Conservation (phyloP, 495 filamentous ascomycete species). For the Friedmanniomyces simplex region DNA sequence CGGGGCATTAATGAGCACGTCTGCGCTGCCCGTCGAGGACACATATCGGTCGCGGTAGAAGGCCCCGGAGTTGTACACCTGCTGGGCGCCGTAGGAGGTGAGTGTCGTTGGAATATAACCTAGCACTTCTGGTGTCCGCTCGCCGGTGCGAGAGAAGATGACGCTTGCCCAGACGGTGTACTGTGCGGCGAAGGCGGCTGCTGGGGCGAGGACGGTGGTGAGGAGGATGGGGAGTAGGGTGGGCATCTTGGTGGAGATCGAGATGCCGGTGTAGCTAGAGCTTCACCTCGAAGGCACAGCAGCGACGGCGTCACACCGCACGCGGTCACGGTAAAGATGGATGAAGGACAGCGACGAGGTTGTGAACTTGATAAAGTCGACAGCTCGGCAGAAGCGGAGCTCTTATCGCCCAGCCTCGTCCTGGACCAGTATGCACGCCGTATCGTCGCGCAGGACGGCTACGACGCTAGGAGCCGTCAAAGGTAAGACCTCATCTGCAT, state of each 20-base stretch:
- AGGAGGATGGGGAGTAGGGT: slow-evolving; percentile 2
- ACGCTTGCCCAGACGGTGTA: slow-evolving; percentile 32
- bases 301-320: not conserved
- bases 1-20: slow-evolving; percentile 24
- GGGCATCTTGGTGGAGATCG: slow-evolving; percentile 21
- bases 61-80: slow-evolving; percentile 51
- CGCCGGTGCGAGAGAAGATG: slow-evolving; percentile 64
- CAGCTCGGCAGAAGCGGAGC: not conserved
- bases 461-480: too few relatives aligned
- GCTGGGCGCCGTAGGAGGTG: slow-evolving; percentile 58
- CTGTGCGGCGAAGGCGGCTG: not conserved
- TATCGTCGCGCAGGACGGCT: not conserved
- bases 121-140: slow-evolving; percentile 51
- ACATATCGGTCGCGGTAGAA: slow-evolving; percentile 25
- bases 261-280: not conserved
- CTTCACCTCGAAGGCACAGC: not conserved
- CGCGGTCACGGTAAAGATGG: not conserved
- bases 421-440: not conserved
- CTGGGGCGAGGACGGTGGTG: not conserved
- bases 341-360: not conserved
- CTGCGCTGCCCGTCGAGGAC: not conserved
- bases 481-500: too few relatives aligned
- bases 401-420: not conserved
- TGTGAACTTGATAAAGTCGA: too few relatives aligned
- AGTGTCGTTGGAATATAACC: slow-evolving; percentile 41